phyloP scores from a whole-genome alignment of 441 rosid species.

The Populus hybrid region DNA sequence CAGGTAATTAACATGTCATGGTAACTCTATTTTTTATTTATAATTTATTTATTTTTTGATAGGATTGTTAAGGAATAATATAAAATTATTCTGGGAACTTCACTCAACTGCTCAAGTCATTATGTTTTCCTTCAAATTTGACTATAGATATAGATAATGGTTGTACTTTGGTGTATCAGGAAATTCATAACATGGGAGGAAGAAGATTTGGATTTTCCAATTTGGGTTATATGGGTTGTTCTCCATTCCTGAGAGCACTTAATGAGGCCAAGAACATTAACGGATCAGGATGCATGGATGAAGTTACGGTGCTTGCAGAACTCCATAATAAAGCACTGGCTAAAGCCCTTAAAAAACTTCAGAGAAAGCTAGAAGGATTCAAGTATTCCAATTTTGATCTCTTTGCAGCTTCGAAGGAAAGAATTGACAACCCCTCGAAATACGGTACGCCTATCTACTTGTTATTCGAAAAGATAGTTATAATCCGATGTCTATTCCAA shows the following conservation, averaged over 20 bases:
- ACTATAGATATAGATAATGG: background rate
- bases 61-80: too few relatives aligned
- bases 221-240: background rate
- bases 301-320: background rate
- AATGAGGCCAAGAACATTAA: background rate
- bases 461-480: too few relatives aligned
- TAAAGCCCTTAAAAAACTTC: background rate
- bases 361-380: conserved; percentile 16
- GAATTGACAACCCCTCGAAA: conserved; percentile 19
- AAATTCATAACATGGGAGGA: conserved; percentile 19
- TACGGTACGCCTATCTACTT: conserved; percentile 8
- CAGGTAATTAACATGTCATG: conserved; percentile 4
- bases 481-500: too few relatives aligned
- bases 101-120: too few relatives aligned
- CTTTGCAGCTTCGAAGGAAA: background rate
- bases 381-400: conserved; percentile 11
- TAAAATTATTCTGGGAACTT: too few relatives aligned
- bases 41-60: too few relatives aligned
- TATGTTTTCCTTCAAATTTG: too few relatives aligned
- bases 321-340: conserved; percentile 19
- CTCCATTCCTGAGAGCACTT: conserved; percentile 5
- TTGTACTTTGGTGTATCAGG: conserved; percentile 7
- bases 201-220: conserved; percentile 21
- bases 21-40: too few relatives aligned
- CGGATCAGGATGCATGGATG: background rate